Base-by-base conservation (phyloP, 1,139 yeast genomes). In the Magnusiomyces ingens region DNA sequence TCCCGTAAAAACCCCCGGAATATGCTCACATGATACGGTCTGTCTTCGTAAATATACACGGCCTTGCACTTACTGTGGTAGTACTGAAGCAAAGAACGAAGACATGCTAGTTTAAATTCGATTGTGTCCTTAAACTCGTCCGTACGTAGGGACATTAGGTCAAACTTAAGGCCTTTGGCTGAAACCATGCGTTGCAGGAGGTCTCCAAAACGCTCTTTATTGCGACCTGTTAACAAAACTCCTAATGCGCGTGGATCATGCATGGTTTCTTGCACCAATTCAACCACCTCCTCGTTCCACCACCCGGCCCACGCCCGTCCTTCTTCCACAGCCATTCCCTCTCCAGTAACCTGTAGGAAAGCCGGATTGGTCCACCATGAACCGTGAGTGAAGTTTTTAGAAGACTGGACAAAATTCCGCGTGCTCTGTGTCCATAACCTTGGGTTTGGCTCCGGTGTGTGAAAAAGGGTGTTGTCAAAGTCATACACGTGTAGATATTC, bases 311-410 rank as follows among this genome's bases (percentile, higher is more conserved):
- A 70, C 6, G 57, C 60, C 2, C 58, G 50, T 11, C 52, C 45
- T 29, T 55, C 49, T 49, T 68, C 71, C 18, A 56, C 48, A 15
- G 64, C 64, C 67, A 70, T 69, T 6, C 73, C 73, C 29, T 64
- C 60, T 13, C 72, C 73, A 8, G 70, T 62, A 41, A 69, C 64
- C 41, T 62, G 62, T 52, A 74, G 58, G 45, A 70, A 67, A 21
- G 64, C 55, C 2, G 73, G 67, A 42, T 73, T 70, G 13, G 68
- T 65, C 79, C 79, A 76, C 81, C 81, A 77, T 0, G 79, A 77
- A 5, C 75, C 76, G 38, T 64, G 65, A 41, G 66, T 61, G 37
- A 73, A 53, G 42, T 61, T 61, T 6, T 62, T 60, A 15, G 67
- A 56, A 46, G 63, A 62, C 4, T 64, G 61, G 2, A 74, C 51